Evolutionary conservation across 192 early-diverging fungal genomes (phyloP), one percentile per base, ranked within the genome.

Genomic region (Cetraspora pellucida): DNA sequence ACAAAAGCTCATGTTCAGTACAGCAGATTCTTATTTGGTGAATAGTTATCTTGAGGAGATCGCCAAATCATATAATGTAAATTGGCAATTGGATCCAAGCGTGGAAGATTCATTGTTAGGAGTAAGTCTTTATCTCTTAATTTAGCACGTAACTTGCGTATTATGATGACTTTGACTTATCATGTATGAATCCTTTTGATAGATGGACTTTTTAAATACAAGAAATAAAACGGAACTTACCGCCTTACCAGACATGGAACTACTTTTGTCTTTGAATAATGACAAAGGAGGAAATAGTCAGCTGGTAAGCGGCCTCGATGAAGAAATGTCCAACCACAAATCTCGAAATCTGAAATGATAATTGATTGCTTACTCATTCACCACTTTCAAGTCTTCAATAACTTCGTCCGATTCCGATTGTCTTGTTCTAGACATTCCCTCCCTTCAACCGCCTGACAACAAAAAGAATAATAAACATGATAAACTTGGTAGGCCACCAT

Each of bases 1-100:
- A 72, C 87, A 89, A 80, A 98, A 96, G 77, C 84, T 98, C 6
- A 81, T 85, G 28, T 87, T 94, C 19, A 82, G 89, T 77, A 90
- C 94, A n/a, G 95, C 95, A 2, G 91, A 96, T 61, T 70, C 85
- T 2, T 86, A 89, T 37, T 86, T 98, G 10, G 94, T 98, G 21
- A 86, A 90, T 47, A 83, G 93, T 74, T 98, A 98, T 77, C 79
- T 98, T 49, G 93, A 92, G 72, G 93, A 94, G 74, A 97, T 98
- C 78, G 95, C 97, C 37, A 90, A 85, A 55, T 84, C 91, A 0
- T 96, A 93, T 75, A 89, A 90, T 63, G 89, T 97, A 3, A 68
- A 81, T 11, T 98, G 92, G 91, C 85, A 84, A 7, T 82, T 89
- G 0, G 79, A 87, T 37, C 82, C 81, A 37, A 82, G 86, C 5